These are phyloP conservation scores for Sporothrix protearum DNA, from an alignment of 2,329 filamentous ascomycete species.

Conservation along the genomic window DNA sequence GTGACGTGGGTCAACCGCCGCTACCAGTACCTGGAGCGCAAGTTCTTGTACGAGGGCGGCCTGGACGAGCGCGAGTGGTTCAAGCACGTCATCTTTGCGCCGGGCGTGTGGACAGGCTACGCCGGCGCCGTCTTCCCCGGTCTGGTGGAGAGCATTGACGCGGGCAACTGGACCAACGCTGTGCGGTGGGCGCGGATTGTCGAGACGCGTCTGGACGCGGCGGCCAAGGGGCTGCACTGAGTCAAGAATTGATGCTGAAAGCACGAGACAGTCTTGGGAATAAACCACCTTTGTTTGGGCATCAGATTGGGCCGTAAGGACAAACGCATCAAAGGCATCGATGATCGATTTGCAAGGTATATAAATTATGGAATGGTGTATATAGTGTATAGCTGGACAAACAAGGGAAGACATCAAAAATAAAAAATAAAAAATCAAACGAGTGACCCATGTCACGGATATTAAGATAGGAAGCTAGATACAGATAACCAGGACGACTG, in stretches of 20 bases:
- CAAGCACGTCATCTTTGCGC: slow-evolving; percentile 60
- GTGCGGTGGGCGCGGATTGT: slow-evolving; percentile 59
- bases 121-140: slow-evolving; percentile 68
- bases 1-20: slow-evolving; percentile 62
- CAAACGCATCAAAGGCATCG: not conserved
- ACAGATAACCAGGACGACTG: not conserved
- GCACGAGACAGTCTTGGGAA: not conserved
- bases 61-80: slow-evolving; percentile 82
- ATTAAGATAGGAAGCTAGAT: not conserved
- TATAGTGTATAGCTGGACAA: not conserved
- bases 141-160: slow-evolving; percentile 59
- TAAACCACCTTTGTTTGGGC: not conserved
- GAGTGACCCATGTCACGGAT: not conserved
- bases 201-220: slow-evolving; percentile 47
- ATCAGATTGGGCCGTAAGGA: not conserved
- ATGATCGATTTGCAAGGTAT: not conserved
- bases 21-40: slow-evolving; percentile 79
- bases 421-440: not conserved
- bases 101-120: slow-evolving; percentile 85
- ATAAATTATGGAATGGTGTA: not conserved
- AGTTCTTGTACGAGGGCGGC: slow-evolving; percentile 72
- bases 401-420: not conserved
- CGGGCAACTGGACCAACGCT: slow-evolving; percentile 55
- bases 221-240: slow-evolving; percentile 40
- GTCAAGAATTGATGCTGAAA: not conserved